Percentiles rank a stretch among this genome's conserved stretches.
Conservation (phyloP, 2,329 filamentous ascomycete species). For the Neopestalotiopsis sp. region DNA sequence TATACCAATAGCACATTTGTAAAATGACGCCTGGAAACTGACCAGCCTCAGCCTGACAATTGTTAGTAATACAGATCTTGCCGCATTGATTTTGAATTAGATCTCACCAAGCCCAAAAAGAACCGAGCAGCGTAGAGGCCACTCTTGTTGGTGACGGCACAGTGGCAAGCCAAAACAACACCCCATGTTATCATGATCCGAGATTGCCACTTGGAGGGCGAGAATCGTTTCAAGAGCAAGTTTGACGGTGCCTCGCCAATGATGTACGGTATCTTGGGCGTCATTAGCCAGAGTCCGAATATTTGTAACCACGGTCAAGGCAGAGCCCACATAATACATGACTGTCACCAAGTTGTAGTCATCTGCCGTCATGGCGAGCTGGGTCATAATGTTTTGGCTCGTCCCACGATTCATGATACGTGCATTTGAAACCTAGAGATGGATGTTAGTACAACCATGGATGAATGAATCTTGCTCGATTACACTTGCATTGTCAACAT, state of each 20-base stretch:
- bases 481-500: constrained; percentile 40
- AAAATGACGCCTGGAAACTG: constrained; percentile 49
- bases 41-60: constrained; percentile 41
- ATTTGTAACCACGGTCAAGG: too few relatives aligned
- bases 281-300: background rate
- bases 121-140: constrained; percentile 45
- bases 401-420: constrained; percentile 50
- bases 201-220: constrained; percentile 46
- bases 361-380: constrained; percentile 45
- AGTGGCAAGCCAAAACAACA: constrained; percentile 39
- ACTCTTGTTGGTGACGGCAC: constrained; percentile 42
- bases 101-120: constrained; percentile 41
- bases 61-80: constrained; percentile 35
- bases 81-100: constrained; percentile 25
- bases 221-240: constrained; percentile 44
- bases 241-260: constrained; percentile 47
- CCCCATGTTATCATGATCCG: constrained; percentile 49
- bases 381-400: constrained; percentile 45
- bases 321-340: constrained; percentile 42
- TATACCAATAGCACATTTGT: constrained; percentile 54
- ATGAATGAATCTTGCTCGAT: background rate
- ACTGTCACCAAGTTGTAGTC: constrained; percentile 46
- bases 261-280: constrained; percentile 43
- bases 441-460: background rate
- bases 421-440: constrained; percentile 42